A percentile compares a stretch with the other conserved stretches of the same genome.
Evolutionary conservation across 768 basidiomycete species (phyloP).

Genomic region (Amanita fuliginea): DNA sequence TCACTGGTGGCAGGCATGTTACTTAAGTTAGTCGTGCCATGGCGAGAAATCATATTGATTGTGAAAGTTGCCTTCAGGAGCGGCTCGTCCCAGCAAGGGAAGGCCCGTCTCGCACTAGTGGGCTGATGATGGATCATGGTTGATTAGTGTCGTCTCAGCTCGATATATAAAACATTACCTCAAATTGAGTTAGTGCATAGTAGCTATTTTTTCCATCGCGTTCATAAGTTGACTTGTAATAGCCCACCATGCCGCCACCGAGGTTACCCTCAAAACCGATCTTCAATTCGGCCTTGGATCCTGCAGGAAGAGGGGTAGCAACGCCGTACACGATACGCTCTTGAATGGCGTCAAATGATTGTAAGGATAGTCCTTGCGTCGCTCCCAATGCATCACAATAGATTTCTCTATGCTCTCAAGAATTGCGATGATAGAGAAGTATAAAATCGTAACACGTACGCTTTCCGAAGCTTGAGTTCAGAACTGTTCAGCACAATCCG

Average conservation of each 20-base stretch:
- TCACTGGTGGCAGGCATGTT: slow-evolving; percentile 81
- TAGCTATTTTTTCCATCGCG: slow-evolving; percentile 50
- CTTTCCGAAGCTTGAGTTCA: slow-evolving; percentile 45
- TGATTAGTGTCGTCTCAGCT: neutral
- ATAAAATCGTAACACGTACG: slow-evolving; percentile 19
- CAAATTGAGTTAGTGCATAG: slow-evolving; percentile 86
- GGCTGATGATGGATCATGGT: slow-evolving; percentile 34
- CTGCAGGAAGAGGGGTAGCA: slow-evolving; percentile 44
- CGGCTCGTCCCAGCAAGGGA: slow-evolving; percentile 94
- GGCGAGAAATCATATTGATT: slow-evolving; percentile 71
- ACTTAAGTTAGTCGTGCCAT: slow-evolving; percentile 64
- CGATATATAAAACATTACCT: slow-evolving; percentile 27
- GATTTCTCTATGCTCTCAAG: slow-evolving; percentile 24
- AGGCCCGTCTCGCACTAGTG: slow-evolving; percentile 72
- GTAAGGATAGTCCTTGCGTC: slow-evolving; percentile 32
- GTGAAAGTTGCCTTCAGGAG: slow-evolving; percentile 76
- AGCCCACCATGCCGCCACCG: slow-evolving; percentile 67
- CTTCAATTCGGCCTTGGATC: slow-evolving; percentile 59
- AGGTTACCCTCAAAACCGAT: slow-evolving; percentile 63
- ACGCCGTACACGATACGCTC: slow-evolving; percentile 62
- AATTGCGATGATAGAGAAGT: neutral
- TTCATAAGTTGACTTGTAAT: slow-evolving; percentile 64
- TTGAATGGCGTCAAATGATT: slow-evolving; percentile 43
- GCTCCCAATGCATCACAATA: slow-evolving; percentile 42
- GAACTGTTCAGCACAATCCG: slow-evolving; percentile 56